Evolutionary conservation across 2,329 filamentous ascomycete genomes (phyloP).

Genomic region (Alternaria metachromatica): DNA sequence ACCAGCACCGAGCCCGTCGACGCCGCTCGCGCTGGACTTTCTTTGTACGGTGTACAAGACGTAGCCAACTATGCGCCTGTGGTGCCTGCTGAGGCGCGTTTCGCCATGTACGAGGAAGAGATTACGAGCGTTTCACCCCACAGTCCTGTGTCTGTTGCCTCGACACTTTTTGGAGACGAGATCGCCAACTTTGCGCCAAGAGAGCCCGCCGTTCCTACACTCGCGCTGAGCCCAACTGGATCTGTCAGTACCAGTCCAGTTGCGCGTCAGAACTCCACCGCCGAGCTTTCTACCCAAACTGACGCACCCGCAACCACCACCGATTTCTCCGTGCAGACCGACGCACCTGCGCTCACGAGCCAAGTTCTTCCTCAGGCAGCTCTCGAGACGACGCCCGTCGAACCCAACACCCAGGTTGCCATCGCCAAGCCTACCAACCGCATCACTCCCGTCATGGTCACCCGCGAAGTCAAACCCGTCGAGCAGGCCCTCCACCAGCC

Average conservation of each 20-base stretch:
- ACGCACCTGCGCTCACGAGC: not conserved
- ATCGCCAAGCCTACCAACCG: not conserved
- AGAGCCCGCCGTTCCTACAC: not conserved
- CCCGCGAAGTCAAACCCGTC: slow-evolving; percentile 8
- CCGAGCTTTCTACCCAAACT: slow-evolving; percentile 9
- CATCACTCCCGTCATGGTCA: slow-evolving; percentile 3
- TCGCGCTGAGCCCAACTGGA: slow-evolving; percentile 3
- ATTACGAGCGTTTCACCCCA: not conserved
- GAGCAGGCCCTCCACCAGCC: not conserved
- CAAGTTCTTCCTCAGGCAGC: not conserved
- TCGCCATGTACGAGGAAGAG: not conserved
- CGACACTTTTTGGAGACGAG: not conserved
- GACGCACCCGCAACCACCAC: slow-evolving; percentile 3
- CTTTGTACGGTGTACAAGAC: not conserved
- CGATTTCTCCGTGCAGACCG: slow-evolving; percentile 7
- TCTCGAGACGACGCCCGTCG: slow-evolving; percentile 1
- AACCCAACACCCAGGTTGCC: not conserved
- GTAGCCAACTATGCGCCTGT: not conserved
- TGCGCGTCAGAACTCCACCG: not conserved
- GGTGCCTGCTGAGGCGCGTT: not conserved
- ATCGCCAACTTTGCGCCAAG: slow-evolving; percentile 2
- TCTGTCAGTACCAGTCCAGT: slow-evolving; percentile 7
- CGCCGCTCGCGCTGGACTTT: not conserved
- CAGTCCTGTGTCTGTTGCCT: not conserved
- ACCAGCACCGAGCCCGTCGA: not conserved